Percentiles rank a stretch among this genome's conserved stretches.
Conservation (phyloP, 306 rosid species). For the Sophora flavescens region DNA sequence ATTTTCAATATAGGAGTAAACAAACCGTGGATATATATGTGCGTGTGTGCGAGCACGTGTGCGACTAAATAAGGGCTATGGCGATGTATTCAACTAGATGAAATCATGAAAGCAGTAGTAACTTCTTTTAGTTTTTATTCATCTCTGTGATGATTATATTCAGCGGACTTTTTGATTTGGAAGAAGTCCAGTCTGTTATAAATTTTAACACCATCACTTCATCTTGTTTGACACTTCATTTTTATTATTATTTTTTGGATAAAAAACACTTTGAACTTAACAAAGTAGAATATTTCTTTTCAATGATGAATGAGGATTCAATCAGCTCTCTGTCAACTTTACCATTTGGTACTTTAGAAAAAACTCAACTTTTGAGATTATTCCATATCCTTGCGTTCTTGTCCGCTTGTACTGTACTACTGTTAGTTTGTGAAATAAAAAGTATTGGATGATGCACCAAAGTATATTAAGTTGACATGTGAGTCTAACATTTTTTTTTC, state of each 20-base stretch:
- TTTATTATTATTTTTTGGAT: background rate
- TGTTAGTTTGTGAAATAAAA: slow-evolving; percentile 2
- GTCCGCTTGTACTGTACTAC: background rate
- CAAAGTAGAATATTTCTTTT: background rate
- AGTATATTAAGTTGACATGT: slow-evolving; percentile 17
- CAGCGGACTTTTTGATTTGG: background rate
- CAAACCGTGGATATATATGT: too few species aligned
- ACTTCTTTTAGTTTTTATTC: background rate
- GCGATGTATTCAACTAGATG: background rate
- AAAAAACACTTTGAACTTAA: slow-evolving; percentile 1
- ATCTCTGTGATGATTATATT: background rate
- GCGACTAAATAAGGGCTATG: background rate
- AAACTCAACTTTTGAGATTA: background rate
- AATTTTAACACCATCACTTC: background rate
- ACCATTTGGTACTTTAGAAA: background rate
- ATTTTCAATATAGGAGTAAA: too few species aligned
- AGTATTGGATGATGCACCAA: slow-evolving; percentile 15
- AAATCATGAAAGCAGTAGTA: background rate
- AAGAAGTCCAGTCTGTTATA: background rate
- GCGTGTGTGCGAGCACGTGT: too few species aligned
- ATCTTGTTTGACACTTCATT: slow-evolving; percentile 20
- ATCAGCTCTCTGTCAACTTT: background rate
- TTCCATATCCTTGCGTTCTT: slow-evolving; percentile 1
- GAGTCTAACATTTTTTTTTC: background rate
- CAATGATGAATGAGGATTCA: background rate